Evolutionary conservation across 768 basidiomycete genomes (phyloP), one percentile per base, ranked within the genome.

Genomic region (Neoboletus magnificus): DNA sequence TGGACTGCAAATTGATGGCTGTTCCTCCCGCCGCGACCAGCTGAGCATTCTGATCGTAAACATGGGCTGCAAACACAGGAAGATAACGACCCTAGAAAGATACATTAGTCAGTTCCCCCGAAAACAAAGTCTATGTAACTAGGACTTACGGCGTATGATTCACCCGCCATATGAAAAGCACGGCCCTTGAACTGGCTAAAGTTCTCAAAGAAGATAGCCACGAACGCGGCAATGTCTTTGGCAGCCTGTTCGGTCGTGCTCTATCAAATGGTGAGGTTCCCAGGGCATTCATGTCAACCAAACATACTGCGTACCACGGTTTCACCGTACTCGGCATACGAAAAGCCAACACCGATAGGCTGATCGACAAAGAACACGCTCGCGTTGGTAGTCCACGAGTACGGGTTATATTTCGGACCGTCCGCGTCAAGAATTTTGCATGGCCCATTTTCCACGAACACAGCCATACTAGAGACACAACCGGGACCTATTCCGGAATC

Each of bases 151-250:
- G 72, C 81, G 36, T 82, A 81, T 1, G 79, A 81, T 66, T 81
- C 77, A 20, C 76, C 83, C 8, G 80, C 73, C 74, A 85, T 76
- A 58, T 84, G 83, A 65, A 85, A 82, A 3, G 58, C 54, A 12
- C 85, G 73, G 1, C 84, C 86, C 60, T 85, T 81, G 74, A 88
- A 87, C 61, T 84, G 74, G 48, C 68, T 76, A 66, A 90, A 89
- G 54, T 83, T 77, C 58, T 88, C 85, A 51, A 89, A 88, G 71
- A 88, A 89, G 48, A 89, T 82, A 8, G 79, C 73, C 0, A 89
- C 74, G 60, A 89, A 89, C 0, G 82, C 81, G 0, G 85, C 82
- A 2, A 89, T 80, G 58, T 89, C 86, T 43, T 78, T 74, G 0
- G 84, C 83, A 1, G 83, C 85, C 39, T 86, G 80, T 62, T 83